Conservation (phyloP, 2,329 filamentous ascomycete genomes). For the Verticillium albo-atrum region DNA sequence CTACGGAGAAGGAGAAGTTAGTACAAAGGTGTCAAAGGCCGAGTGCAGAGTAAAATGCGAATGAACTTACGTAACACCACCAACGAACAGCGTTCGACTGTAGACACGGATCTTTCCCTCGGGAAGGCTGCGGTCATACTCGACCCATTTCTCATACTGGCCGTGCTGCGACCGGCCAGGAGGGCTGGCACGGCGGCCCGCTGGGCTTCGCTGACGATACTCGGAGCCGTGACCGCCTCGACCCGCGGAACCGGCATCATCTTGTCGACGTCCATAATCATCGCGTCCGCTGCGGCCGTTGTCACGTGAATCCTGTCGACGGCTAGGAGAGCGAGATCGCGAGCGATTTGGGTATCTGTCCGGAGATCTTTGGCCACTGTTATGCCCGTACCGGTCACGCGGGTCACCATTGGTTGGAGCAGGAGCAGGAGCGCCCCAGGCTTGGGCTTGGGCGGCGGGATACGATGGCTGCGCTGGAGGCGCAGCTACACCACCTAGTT, state of each 20-base stretch:
- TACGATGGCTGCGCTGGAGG: slow-evolving; percentile 39
- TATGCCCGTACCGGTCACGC: slow-evolving; percentile 52
- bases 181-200: slow-evolving; percentile 60
- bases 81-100: slow-evolving; percentile 93
- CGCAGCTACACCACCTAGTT: slow-evolving; percentile 22
- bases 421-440: slow-evolving; percentile 20
- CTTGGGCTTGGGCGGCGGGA: slow-evolving; percentile 15
- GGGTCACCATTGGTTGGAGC: slow-evolving; percentile 32
- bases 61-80: slow-evolving; percentile 78
- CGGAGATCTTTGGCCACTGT: slow-evolving; percentile 59
- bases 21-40: not conserved
- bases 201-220: slow-evolving; percentile 86
- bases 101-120: slow-evolving; percentile 83
- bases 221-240: slow-evolving; percentile 57
- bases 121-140: slow-evolving; percentile 71
- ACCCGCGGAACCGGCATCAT: slow-evolving; percentile 48
- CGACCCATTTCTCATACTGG: slow-evolving; percentile 61
- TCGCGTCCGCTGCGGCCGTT: slow-evolving; percentile 59
- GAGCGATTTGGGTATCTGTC: slow-evolving; percentile 58
- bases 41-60: not conserved
- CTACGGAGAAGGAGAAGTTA: slow-evolving; percentile 33
- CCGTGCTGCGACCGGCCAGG: slow-evolving; percentile 27
- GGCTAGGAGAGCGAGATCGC: slow-evolving; percentile 75
- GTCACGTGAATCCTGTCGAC: slow-evolving; percentile 62
- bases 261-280: slow-evolving; percentile 65